Base-by-base conservation (phyloP, 306 rosid genomes). In the Cicer yamashitae region DNA sequence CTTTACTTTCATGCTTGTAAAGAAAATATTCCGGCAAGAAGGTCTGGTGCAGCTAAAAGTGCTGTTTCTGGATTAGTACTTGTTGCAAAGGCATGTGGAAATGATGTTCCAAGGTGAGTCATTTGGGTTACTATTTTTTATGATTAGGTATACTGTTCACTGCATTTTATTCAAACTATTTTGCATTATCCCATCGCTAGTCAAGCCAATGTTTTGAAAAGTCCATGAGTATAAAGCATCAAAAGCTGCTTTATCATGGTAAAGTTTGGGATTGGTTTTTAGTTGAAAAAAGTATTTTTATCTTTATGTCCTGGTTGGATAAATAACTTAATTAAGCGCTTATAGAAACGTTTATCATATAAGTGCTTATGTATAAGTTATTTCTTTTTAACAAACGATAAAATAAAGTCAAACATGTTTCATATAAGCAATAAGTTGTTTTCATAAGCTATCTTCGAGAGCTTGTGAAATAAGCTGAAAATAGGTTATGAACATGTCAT, bases 41-140 rank as follows among this genome's bases (percentile, higher is more conserved):
- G 86, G 77, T 88, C 90, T 64, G 86, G 88, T 78, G 98, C 96
- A 8, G 98, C 99, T 80, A 92, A 81, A 87, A 94, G 89, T 88
- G 88, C 91, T 74, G 90, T 92, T 85, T 90, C 99, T 14, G 99
- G 99, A 65, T 82, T 94, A 77, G 96, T 86, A 57, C 90, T 94
- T 82, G 94, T 92, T 51, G 91, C 97, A 77, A 94, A 94, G 88
- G 96, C 99, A 40, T 94, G 99, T 82, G 99, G 99, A 78, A 92
- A 92, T 86, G 97, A 94, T 73, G 99, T 94, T 67, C 96, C 97
- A 13, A 94, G 99, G 99, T 92, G 47, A 54, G 43, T 73, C 48
- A 15, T 34, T 4, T 78, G 17, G 41, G 17, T 74, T 67, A 61
- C 13, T 78, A 13, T 37, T 43, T 86, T 60, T 72, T 59, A 17